Percentiles rank a stretch among this genome's conserved stretches.
Evolutionary conservation across 306 rosid genomes (phyloP).

Genomic region (Luffa aegyptiaca): DNA sequence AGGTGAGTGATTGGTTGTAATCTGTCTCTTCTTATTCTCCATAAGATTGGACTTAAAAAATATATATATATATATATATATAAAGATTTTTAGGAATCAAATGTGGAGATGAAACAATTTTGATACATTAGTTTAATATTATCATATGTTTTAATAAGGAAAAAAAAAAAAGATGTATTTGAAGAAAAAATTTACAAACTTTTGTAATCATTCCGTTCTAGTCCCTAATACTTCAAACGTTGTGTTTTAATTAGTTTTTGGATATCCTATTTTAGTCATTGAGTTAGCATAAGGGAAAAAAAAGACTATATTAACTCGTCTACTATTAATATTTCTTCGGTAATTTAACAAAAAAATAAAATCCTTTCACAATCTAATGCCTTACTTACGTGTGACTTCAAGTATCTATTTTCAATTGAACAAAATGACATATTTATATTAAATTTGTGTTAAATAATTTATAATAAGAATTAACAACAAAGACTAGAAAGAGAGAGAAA

Average conservation of each 20-base stretch:
- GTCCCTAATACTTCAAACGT: neutral
- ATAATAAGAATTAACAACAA: neutral
- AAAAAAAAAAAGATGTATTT: neutral
- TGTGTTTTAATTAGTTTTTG: no score
- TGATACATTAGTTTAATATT: neutral
- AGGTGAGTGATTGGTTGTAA: constrained; percentile 14
- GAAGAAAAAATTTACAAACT: neutral
- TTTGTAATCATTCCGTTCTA: neutral
- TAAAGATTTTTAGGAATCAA: neutral
- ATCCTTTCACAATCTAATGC: no score
- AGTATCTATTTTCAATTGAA: neutral
- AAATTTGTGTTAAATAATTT: neutral
- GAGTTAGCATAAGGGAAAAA: no score
- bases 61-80: neutral
- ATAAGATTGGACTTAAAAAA: neutral
- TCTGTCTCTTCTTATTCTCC: constrained; percentile 5
- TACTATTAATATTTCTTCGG: neutral
- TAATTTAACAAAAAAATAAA: no score
- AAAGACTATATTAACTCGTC: neutral
- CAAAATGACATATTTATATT: neutral
- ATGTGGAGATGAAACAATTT: neutral
- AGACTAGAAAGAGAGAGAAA: no score
- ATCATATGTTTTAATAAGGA: neutral
- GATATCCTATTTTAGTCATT: neutral
- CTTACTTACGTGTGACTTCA: neutral